A percentile compares a stretch with the other conserved stretches of the same genome.
These are phyloP conservation scores for Aspergillus haitiensis DNA, from an alignment of 495 filamentous ascomycete species.

Conservation along the genomic window DNA sequence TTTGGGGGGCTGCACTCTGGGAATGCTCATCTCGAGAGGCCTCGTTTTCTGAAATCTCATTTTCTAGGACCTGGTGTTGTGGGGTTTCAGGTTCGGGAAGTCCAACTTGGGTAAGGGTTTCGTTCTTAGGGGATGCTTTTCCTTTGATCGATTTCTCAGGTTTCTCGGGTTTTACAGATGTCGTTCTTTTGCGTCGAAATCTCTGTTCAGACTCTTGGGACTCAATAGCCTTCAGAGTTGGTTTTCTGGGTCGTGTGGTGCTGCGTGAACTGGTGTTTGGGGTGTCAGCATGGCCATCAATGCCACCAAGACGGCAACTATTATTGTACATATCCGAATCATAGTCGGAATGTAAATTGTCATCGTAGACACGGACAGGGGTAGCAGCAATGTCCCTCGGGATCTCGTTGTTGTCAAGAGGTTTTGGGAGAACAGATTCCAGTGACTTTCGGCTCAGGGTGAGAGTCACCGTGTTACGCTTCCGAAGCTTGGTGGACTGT, in stretches of 20 bases:
- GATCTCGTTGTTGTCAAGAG: constrained; percentile 7
- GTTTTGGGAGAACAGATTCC: constrained; percentile 11
- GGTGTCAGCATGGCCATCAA: constrained; percentile 29
- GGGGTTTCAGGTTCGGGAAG: no score
- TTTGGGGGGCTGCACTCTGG: no score
- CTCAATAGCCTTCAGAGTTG: constrained; percentile 42
- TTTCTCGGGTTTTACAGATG: constrained; percentile 8
- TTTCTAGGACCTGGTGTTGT: no score
- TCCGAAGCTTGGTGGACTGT: background rate
- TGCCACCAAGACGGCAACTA: constrained; percentile 18
- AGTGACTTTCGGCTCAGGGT: constrained; percentile 24
- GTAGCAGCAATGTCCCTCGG: constrained; percentile 14
- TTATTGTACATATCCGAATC: constrained; percentile 28
- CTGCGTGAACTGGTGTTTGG: constrained; percentile 24
- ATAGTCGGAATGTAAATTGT: constrained; percentile 23
- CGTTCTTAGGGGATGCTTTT: no score
- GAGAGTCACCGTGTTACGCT: constrained; percentile 24
- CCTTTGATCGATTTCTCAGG: no score
- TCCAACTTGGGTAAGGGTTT: no score
- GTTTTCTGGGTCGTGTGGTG: constrained; percentile 41
- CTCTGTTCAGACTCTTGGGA: constrained; percentile 33
- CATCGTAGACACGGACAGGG: constrained; percentile 18
- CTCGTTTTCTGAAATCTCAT: no score
- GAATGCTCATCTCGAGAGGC: no score
- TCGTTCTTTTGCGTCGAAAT: constrained; percentile 23